Conservation (phyloP, 345 rosid species). For the Gossypium arboreum region DNA sequence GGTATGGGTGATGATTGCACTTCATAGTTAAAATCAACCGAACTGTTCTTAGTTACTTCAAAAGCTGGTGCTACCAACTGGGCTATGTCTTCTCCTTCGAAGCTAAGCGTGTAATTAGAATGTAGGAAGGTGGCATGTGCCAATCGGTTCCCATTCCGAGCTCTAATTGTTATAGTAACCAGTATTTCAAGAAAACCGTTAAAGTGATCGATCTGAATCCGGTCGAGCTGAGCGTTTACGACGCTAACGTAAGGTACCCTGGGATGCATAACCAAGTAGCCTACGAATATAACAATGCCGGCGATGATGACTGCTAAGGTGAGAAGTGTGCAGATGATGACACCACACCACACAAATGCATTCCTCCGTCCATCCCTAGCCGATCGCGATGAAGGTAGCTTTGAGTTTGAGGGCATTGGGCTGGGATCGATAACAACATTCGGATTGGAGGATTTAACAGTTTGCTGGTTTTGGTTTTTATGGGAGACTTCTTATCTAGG, state of each 20-base stretch:
- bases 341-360: constrained; percentile 64
- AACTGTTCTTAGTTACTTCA: constrained; percentile 51
- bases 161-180: constrained; percentile 41
- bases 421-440: constrained; percentile 30
- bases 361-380: constrained; percentile 32
- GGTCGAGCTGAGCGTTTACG: constrained; percentile 44
- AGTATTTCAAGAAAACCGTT: constrained; percentile 53
- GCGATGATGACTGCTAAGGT: constrained; percentile 51
- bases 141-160: constrained; percentile 61
- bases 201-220: constrained; percentile 28
- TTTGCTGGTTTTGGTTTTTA: constrained; percentile 7
- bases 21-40: constrained; percentile 33
- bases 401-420: neutral
- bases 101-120: constrained; percentile 34
- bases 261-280: constrained; percentile 72
- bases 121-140: constrained; percentile 60
- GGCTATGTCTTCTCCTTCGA: constrained; percentile 43
- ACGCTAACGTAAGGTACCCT: constrained; percentile 67
- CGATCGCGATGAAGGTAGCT: neutral
- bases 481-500: neutral
- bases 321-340: constrained; percentile 62
- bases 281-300: constrained; percentile 56
- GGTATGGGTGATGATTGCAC: constrained; percentile 64
- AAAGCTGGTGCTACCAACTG: constrained; percentile 36
- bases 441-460: neutral